Percentiles rank a stretch among this genome's conserved stretches.
Conservation (phyloP, 176 grass and related monocot genomes). For the Coix lacrymajobi region DNA sequence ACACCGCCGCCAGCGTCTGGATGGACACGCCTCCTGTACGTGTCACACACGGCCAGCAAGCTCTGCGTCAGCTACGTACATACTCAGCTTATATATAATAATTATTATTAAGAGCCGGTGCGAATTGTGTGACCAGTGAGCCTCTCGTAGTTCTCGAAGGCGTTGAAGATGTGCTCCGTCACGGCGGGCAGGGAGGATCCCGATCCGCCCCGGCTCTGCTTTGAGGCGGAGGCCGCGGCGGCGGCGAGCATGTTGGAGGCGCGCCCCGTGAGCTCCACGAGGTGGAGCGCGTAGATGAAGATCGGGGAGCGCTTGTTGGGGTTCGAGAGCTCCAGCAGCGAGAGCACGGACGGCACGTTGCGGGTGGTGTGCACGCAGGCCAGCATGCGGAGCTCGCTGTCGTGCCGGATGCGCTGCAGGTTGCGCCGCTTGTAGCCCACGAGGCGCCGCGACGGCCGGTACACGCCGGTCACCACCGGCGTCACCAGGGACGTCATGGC, state of each 20-base stretch:
- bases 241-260: conserved; percentile 78
- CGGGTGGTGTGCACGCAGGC: conserved; percentile 75
- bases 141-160: conserved; percentile 75
- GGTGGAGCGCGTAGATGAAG: conserved; percentile 89
- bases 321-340: conserved; percentile 61
- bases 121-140: neutral
- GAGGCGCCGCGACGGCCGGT: conserved; percentile 40
- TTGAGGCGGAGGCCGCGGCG: conserved; percentile 21
- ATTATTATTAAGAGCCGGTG: no score
- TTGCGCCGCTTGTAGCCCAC: conserved; percentile 81
- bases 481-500: conserved; percentile 61
- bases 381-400: conserved; percentile 87
- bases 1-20: conserved; percentile 61
- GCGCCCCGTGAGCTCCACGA: conserved; percentile 83
- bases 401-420: conserved; percentile 63
- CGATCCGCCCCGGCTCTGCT: conserved; percentile 1
- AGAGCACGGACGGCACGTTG: conserved; percentile 77
- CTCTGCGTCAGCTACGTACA: neutral
- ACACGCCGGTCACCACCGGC: conserved; percentile 48
- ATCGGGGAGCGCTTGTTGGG: conserved; percentile 80
- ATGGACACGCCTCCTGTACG: conserved; percentile 68
- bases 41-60: neutral
- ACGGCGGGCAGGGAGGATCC: conserved; percentile 10
- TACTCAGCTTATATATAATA: no score
- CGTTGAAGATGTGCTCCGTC: conserved; percentile 61